Conservation (phyloP, 768 basidiomycete genomes). For the Lactarius trivialis region DNA sequence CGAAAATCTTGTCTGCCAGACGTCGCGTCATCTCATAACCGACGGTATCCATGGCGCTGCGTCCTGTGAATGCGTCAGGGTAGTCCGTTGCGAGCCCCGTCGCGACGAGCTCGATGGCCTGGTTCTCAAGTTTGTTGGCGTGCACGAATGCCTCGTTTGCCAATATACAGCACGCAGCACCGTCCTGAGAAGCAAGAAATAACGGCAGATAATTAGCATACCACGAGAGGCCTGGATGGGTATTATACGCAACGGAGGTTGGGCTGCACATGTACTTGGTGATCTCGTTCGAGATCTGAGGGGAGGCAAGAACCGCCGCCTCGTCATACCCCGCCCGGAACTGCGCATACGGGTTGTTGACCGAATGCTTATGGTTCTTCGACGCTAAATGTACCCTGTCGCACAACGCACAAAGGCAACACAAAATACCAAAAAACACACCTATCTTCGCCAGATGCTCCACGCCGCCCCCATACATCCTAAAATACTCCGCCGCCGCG, state of each 20-base stretch:
- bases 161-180: conserved; percentile 69
- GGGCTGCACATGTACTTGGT: conserved; percentile 88
- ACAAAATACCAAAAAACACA: conserved; percentile 28
- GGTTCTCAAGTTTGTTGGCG: conserved; percentile 66
- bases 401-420: background rate
- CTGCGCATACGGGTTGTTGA: conserved; percentile 83
- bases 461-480: conserved; percentile 61
- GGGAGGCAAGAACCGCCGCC: conserved; percentile 59
- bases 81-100: conserved; percentile 63
- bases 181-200: no score
- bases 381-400: conserved; percentile 42
- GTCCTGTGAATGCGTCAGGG: conserved; percentile 55
- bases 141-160: conserved; percentile 77
- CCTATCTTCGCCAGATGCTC: conserved; percentile 74
- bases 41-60: conserved; percentile 73
- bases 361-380: conserved; percentile 79
- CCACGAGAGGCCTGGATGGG: background rate
- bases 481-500: conserved; percentile 67
- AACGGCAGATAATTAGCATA: background rate
- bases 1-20: conserved; percentile 63
- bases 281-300: conserved; percentile 63
- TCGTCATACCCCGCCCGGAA: conserved; percentile 74
- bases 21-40: conserved; percentile 72
- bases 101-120: conserved; percentile 78
- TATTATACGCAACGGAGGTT: conserved; percentile 40